Evolutionary conservation across 106 monocot genomes (phyloP).

Genomic region (Chionographis japonica): DNA sequence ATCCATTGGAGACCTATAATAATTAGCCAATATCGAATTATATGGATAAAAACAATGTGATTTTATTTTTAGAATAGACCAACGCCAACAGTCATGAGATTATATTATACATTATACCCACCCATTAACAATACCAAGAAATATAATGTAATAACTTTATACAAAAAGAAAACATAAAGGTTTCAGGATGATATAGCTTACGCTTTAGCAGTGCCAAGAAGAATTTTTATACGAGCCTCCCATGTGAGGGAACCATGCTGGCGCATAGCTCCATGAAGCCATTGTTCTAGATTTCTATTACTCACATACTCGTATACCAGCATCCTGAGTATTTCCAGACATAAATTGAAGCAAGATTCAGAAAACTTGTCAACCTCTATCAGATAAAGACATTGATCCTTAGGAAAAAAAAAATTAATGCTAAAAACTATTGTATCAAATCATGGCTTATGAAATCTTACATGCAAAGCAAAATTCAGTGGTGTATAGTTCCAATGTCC

Average conservation of each 20-base stretch:
- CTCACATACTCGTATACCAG: conserved; percentile 79
- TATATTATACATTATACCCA: neutral
- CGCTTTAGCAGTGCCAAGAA: conserved; percentile 69
- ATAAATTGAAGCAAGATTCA: neutral
- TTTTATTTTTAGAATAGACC: no score
- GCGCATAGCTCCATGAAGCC: conserved; percentile 75
- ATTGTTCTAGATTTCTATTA: conserved; percentile 81
- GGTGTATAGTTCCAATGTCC: neutral
- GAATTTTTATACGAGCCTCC: conserved; percentile 69
- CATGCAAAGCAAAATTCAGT: no score
- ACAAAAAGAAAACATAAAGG: neutral
- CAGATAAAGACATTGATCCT: neutral
- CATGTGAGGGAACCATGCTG: conserved; percentile 53
- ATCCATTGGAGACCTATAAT: no score
- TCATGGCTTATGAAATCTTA: no score
- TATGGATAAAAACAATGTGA: no score
- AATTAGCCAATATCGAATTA: no score
- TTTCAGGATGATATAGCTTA: conserved; percentile 22
- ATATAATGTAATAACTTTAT: neutral
- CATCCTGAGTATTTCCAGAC: conserved; percentile 45
- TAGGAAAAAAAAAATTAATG: neutral
- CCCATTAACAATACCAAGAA: neutral
- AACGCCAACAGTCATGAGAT: no score
- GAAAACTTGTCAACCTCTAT: neutral
- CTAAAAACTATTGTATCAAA: no score